Conservation (phyloP, 805 yeast species). For the Wickerhamiella domercqiae region DNA sequence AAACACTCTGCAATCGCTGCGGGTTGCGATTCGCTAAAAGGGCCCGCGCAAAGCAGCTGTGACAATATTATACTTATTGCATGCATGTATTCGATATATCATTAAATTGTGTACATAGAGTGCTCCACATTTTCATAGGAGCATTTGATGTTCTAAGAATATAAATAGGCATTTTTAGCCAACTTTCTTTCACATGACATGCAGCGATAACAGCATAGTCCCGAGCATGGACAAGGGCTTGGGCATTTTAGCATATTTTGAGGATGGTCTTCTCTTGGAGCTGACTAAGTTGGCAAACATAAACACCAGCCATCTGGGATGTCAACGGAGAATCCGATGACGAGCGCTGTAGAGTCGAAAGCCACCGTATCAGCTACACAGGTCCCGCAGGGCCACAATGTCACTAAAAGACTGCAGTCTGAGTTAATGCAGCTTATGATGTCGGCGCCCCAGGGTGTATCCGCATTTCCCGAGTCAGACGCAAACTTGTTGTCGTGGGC, state of each 20-base stretch:
- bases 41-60: conserved; percentile 5
- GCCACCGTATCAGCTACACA: neutral
- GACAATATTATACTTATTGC: neutral
- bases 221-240: no score
- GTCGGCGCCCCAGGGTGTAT: conserved; percentile 34
- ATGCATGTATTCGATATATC: neutral
- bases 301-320: no score
- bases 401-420: conserved; percentile 35
- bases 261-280: no score
- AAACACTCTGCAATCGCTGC: conserved; percentile 84
- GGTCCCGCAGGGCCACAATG: conserved; percentile 31
- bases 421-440: conserved; percentile 40
- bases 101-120: neutral
- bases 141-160: no score
- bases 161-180: no score
- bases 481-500: conserved; percentile 40
- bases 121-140: neutral
- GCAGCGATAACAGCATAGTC: no score
- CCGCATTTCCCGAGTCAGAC: conserved; percentile 41
- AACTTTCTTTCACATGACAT: no score
- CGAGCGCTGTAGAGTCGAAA: neutral
- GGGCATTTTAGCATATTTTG: no score
- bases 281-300: no score
- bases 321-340: conserved; percentile 1
- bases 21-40: conserved; percentile 44